These are phyloP conservation scores for Durotheca rogersii DNA, from an alignment of 495 filamentous ascomycete genomes.

Conservation along the genomic window DNA sequence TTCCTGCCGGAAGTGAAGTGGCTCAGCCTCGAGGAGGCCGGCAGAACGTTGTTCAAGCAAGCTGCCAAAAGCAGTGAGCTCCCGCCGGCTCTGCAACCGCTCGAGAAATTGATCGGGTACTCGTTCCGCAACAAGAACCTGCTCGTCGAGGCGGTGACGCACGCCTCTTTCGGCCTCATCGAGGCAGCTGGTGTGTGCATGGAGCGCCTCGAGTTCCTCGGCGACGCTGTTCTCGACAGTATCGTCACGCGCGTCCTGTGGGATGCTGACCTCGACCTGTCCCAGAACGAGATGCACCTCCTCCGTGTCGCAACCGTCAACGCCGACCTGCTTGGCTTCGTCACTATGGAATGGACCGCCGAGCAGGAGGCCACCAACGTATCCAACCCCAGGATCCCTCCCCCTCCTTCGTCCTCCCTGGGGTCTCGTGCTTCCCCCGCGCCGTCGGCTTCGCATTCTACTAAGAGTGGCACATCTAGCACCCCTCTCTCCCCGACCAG, in stretches of 20 bases:
- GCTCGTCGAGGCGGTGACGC: constrained; percentile 83
- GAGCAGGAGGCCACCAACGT: constrained; percentile 36
- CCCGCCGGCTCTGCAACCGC: constrained; percentile 29
- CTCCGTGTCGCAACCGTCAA: constrained; percentile 79
- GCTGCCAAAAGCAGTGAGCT: constrained; percentile 33
- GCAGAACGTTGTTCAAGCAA: constrained; percentile 36
- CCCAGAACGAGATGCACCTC: constrained; percentile 68
- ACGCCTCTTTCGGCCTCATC: constrained; percentile 62
- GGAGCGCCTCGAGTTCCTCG: constrained; percentile 88
- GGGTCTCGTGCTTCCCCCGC: not conserved
- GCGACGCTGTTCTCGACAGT: constrained; percentile 83
- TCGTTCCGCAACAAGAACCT: constrained; percentile 68
- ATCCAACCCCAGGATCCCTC: constrained; percentile 3
- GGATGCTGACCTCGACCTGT: constrained; percentile 43
- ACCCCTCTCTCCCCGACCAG: constrained; percentile 6
- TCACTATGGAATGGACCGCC: constrained; percentile 61
- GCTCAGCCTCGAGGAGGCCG: constrained; percentile 41
- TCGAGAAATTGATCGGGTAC: constrained; percentile 68
- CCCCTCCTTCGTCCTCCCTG: not conserved
- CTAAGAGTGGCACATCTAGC: too few species aligned
- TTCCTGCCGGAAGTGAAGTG: constrained; percentile 68
- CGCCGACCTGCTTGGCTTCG: constrained; percentile 82
- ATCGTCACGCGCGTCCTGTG: constrained; percentile 59
- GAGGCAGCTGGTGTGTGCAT: constrained; percentile 60
- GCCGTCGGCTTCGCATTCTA: not conserved